Evolutionary conservation across 2,329 filamentous ascomycete species (phyloP).

Genomic region (Drechslerella stenobrocha): DNA sequence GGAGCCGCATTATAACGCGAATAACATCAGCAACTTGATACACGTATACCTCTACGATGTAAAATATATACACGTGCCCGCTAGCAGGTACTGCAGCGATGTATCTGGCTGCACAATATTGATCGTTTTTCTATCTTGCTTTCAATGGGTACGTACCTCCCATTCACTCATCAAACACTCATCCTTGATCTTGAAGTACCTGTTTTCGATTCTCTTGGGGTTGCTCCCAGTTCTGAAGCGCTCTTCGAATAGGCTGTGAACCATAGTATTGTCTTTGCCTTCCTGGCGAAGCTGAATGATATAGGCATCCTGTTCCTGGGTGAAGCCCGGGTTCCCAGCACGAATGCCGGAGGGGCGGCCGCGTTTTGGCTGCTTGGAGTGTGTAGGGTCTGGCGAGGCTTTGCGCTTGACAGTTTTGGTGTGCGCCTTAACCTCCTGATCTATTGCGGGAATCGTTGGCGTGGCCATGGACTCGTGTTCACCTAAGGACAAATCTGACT

Average conservation of each 20-base stretch:
- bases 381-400: not conserved
- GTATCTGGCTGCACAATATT: no score
- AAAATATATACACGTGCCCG: no score
- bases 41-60: no score
- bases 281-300: constrained; percentile 21
- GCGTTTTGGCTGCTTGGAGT: not conserved
- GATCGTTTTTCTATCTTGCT: no score
- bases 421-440: no score
- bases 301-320: constrained; percentile 21
- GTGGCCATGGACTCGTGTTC: no score
- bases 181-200: constrained; percentile 22
- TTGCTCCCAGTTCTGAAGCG: constrained; percentile 13
- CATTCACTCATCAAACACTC: constrained; percentile 1
- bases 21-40: no score
- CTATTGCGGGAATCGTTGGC: no score
- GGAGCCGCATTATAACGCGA: no score
- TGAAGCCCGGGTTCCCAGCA: not conserved
- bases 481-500: no score
- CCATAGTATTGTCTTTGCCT: constrained; percentile 15
- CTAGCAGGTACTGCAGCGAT: no score
- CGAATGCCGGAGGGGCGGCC: not conserved
- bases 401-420: not conserved
- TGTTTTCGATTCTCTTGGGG: constrained; percentile 15
- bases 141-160: constrained; percentile 14
- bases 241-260: constrained; percentile 17